Conservation (phyloP, 768 basidiomycete species). For the Phlebiopsis gigantea region DNA sequence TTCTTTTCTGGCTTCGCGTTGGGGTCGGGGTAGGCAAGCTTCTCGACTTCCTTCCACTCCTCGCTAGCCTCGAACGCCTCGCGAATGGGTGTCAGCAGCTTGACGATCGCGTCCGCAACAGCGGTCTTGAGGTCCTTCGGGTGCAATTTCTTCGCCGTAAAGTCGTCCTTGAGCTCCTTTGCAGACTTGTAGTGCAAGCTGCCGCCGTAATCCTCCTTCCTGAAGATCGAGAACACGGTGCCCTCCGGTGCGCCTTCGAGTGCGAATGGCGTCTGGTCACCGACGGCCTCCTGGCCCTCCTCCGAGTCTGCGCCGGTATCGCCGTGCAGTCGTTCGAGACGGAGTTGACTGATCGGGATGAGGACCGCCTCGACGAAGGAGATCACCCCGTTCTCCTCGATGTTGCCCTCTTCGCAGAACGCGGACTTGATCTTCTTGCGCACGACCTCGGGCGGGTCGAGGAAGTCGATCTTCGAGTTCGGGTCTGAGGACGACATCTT, state of each 20-base stretch:
- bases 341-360: constrained; percentile 78
- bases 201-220: constrained; percentile 82
- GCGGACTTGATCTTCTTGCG: constrained; percentile 88
- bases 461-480: constrained; percentile 96
- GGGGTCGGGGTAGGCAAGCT: constrained; percentile 79
- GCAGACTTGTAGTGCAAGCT: constrained; percentile 67
- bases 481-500: constrained; percentile 99
- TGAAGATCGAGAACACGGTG: constrained; percentile 72
- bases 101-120: constrained; percentile 68
- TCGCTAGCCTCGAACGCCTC: constrained; percentile 68
- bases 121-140: constrained; percentile 85
- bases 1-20: constrained; percentile 57
- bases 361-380: constrained; percentile 83
- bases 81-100: constrained; percentile 76
- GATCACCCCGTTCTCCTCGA: constrained; percentile 83
- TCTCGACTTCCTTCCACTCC: constrained; percentile 76
- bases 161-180: constrained; percentile 66
- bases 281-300: constrained; percentile 40
- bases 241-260: constrained; percentile 69
- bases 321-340: constrained; percentile 52
- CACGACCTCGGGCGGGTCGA: constrained; percentile 79
- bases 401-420: constrained; percentile 91
- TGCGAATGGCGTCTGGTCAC: constrained; percentile 59
- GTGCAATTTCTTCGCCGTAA: constrained; percentile 71
- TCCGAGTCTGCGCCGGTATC: constrained; percentile 35